Percentiles rank a stretch among this genome's conserved stretches.
phyloP scores from a whole-genome alignment of 495 filamentous ascomycete species.

The Sabuloglossum arenarium region DNA sequence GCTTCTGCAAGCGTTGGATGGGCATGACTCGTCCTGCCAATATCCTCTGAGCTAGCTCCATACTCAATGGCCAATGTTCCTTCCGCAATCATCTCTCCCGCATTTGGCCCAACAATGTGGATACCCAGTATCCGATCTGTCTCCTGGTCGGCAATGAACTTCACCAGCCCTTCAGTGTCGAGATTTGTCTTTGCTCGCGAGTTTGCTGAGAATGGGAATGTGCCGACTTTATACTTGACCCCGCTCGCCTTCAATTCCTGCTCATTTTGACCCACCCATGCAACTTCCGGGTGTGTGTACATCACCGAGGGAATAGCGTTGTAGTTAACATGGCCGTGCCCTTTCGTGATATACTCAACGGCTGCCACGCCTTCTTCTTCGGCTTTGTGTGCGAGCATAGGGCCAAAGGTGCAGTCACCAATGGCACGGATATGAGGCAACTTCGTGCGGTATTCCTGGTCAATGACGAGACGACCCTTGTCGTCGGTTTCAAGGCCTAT shows the following conservation, averaged over 20 bases:
- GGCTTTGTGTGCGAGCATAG: slow-evolving; percentile 98
- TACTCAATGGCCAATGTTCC: slow-evolving; percentile 91
- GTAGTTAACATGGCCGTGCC: slow-evolving; percentile 97
- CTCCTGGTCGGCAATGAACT: slow-evolving; percentile 92
- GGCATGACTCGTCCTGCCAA: slow-evolving; percentile 87
- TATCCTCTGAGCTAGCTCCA: slow-evolving; percentile 84
- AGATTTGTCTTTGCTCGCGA: slow-evolving; percentile 96
- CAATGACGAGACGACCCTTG: slow-evolving; percentile 81
- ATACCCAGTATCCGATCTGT: slow-evolving; percentile 88
- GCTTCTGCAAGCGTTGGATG: slow-evolving; percentile 94
- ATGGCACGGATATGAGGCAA: slow-evolving; percentile 89
- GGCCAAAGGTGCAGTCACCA: slow-evolving; percentile 91
- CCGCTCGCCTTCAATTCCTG: slow-evolving; percentile 80
- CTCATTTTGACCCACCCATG: slow-evolving; percentile 97
- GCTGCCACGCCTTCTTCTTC: slow-evolving; percentile 93
- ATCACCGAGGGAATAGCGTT: slow-evolving; percentile 93
- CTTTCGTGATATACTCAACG: slow-evolving; percentile 92
- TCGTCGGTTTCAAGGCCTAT: slow-evolving; percentile 89
- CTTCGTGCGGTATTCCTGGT: slow-evolving; percentile 97
- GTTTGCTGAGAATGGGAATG: slow-evolving; percentile 95
- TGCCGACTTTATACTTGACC: slow-evolving; percentile 75
- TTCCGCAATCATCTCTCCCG: slow-evolving; percentile 98
- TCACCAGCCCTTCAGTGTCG: slow-evolving; percentile 88
- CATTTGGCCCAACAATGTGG: slow-evolving; percentile 90
- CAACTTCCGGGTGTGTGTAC: slow-evolving; percentile 98